These are phyloP conservation scores for Cucurbita argyrosperma DNA, from an alignment of 306 rosid species.

Conservation along the genomic window DNA sequence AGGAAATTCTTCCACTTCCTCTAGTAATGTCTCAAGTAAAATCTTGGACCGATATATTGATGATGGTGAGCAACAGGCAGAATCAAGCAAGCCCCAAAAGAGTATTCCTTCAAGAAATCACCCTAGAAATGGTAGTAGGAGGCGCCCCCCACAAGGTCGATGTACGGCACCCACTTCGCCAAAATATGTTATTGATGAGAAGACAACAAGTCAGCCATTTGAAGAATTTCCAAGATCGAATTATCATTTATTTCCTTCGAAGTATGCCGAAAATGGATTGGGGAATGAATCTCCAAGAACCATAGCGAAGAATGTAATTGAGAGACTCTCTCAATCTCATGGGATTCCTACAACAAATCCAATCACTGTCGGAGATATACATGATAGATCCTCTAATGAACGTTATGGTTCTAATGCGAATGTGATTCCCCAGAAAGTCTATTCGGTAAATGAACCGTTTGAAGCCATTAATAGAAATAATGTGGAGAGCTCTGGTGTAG, in stretches of 20 bases:
- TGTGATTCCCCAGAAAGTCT: conserved; percentile 24
- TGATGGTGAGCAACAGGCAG: conserved; percentile 75
- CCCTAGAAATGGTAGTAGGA: conserved; percentile 25
- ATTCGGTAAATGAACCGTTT: conserved; percentile 25
- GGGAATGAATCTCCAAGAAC: conserved; percentile 76
- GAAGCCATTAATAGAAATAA: conserved; percentile 29
- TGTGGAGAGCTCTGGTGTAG: conserved; percentile 18
- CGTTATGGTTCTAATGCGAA: conserved; percentile 29
- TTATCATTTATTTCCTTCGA: conserved; percentile 33
- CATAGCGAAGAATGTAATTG: conserved; percentile 85
- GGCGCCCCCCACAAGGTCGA: conserved; percentile 67
- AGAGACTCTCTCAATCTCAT: conserved; percentile 70
- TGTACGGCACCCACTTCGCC: conserved; percentile 63
- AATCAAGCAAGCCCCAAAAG: conserved; percentile 23
- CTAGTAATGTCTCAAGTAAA: conserved; percentile 62
- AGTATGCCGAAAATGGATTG: conserved; percentile 50
- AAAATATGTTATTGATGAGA: conserved; percentile 27
- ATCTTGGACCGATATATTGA: conserved; percentile 76
- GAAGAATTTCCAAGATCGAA: conserved; percentile 48
- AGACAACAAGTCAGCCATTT: conserved; percentile 44
- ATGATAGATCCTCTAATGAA: conserved; percentile 43
- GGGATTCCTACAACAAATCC: conserved; percentile 27
- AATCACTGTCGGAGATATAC: conserved; percentile 60
- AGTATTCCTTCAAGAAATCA: conserved; percentile 24
- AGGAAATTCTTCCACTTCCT: conserved; percentile 61